Evolutionary conservation across 768 basidiomycete species (phyloP).

Genomic region (Rickenella mellea): DNA sequence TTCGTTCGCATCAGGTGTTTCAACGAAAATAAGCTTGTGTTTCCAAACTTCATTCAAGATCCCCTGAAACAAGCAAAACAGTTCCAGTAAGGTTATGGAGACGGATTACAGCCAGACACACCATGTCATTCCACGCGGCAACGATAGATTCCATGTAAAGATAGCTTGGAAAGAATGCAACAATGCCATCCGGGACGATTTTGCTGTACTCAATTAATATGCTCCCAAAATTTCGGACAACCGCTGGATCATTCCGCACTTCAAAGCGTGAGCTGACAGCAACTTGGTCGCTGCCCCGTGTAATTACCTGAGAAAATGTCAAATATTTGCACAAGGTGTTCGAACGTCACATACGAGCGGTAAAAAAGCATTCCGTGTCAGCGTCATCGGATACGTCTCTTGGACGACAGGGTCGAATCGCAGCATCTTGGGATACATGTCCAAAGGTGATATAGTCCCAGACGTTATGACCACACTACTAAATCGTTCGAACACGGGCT

Average conservation of each 20-base stretch:
- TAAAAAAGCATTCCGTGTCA: slow-evolving; percentile 91
- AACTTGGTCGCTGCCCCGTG: slow-evolving; percentile 95
- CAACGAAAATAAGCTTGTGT: slow-evolving; percentile 97
- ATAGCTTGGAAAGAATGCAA: slow-evolving; percentile 98
- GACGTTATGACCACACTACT: slow-evolving; percentile 98
- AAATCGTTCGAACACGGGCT: slow-evolving; percentile 96
- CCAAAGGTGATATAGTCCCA: slow-evolving; percentile 94
- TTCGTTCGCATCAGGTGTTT: slow-evolving; percentile 98
- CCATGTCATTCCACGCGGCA: slow-evolving; percentile 99
- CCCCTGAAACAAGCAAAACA: slow-evolving; percentile 44
- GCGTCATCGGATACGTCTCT: slow-evolving; percentile 96
- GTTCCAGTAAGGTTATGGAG: background rate
- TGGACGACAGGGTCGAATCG: slow-evolving; percentile 95
- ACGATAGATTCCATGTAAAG: slow-evolving; percentile 99
- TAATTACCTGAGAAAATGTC: slow-evolving; percentile 64
- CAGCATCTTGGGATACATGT: slow-evolving; percentile 99
- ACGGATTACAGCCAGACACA: slow-evolving; percentile 26
- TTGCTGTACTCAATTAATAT: slow-evolving; percentile 98
- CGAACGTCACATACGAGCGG: slow-evolving; percentile 61
- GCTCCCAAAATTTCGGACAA: slow-evolving; percentile 97
- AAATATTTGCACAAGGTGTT: slow-evolving; percentile 1
- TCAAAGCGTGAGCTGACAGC: slow-evolving; percentile 98
- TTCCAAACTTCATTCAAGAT: slow-evolving; percentile 99
- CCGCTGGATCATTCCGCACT: slow-evolving; percentile 97
- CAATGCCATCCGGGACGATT: slow-evolving; percentile 95